Conservation (phyloP, 1,284 basidiomycete genomes). For the Rhodotorula mucilaginosa region DNA sequence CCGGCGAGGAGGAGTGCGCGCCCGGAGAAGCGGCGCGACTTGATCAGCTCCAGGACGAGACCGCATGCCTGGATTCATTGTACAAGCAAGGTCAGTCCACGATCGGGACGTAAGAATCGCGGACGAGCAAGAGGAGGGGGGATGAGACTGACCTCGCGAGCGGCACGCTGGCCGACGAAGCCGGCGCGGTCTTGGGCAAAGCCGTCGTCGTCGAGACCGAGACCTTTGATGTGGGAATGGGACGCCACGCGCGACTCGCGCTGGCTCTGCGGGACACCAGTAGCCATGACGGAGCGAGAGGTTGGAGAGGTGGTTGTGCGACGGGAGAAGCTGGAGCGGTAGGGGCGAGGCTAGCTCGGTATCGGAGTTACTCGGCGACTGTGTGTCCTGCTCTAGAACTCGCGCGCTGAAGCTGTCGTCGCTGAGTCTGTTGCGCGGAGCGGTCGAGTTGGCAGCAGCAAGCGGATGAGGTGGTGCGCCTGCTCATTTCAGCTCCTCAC, state of each 20-base stretch:
- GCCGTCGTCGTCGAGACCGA: slow-evolving; percentile 84
- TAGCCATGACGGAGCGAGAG: slow-evolving; percentile 10
- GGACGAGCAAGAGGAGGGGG: not conserved
- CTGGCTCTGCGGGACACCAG: slow-evolving; percentile 20
- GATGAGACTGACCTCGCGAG: slow-evolving; percentile 69
- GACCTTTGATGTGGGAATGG: slow-evolving; percentile 93
- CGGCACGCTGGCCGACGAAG: slow-evolving; percentile 85
- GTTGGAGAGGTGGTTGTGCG: not conserved
- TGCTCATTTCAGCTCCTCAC: not conserved
- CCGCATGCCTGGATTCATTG: slow-evolving; percentile 69
- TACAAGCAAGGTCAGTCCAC: not conserved
- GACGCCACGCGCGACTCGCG: slow-evolving; percentile 59
- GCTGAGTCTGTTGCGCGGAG: too few relatives aligned
- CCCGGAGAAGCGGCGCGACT: slow-evolving; percentile 87
- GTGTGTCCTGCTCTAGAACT: too few relatives aligned
- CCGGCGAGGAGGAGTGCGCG: slow-evolving; percentile 82
- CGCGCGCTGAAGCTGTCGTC: too few relatives aligned
- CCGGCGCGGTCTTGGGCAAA: slow-evolving; percentile 75
- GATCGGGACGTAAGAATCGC: too few relatives aligned
- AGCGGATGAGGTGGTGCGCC: not conserved
- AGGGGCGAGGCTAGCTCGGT: not conserved
- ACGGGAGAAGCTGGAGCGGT: not conserved
- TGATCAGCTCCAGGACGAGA: slow-evolving; percentile 84
- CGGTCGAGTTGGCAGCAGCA: too few relatives aligned
- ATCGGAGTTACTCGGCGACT: not conserved